A percentile compares a stretch with the other conserved stretches of the same genome.
phyloP scores from a whole-genome alignment of 2,329 filamentous ascomycete genomes.

The Zymoseptoria pseudotritici region DNA sequence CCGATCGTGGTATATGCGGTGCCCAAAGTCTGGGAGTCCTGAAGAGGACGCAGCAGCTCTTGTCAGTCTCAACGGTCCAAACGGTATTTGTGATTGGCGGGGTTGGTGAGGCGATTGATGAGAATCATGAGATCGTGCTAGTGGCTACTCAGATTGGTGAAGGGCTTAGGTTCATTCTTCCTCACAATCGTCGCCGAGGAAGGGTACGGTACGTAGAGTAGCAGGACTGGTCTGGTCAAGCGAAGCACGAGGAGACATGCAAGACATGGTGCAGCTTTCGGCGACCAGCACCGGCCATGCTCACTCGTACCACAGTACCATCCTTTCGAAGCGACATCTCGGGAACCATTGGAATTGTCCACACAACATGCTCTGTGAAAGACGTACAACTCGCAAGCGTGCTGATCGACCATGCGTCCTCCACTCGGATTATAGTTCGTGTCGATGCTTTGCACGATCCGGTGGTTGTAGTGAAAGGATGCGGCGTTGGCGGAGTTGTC shows the following conservation, averaged over 20 bases:
- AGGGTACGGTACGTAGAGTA: not conserved
- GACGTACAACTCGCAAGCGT: not conserved
- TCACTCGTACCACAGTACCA: not conserved
- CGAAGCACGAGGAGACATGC: not conserved
- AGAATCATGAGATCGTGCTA: not conserved
- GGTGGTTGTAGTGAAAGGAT: not conserved
- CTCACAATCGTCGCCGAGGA: not conserved
- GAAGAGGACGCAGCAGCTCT: not conserved
- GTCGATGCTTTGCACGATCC: not conserved
- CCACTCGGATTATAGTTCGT: not conserved
- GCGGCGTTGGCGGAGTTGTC: not conserved
- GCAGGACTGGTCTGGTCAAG: not conserved
- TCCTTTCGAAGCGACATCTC: not conserved
- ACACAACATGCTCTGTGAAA: not conserved
- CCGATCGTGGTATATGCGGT: too few relatives aligned
- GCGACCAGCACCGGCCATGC: not conserved
- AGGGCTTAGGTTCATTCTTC: not conserved
- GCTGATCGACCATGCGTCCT: not conserved
- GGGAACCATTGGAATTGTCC: not conserved
- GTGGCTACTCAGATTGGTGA: not conserved
- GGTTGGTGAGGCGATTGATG: conserved; percentile 13
- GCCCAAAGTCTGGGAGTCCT: not conserved
- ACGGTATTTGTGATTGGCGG: conserved; percentile 47
- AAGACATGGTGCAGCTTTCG: not conserved
- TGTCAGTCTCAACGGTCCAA: not conserved